Conservation (phyloP, 78 protist species). For the Isochrysis galbana region DNA sequence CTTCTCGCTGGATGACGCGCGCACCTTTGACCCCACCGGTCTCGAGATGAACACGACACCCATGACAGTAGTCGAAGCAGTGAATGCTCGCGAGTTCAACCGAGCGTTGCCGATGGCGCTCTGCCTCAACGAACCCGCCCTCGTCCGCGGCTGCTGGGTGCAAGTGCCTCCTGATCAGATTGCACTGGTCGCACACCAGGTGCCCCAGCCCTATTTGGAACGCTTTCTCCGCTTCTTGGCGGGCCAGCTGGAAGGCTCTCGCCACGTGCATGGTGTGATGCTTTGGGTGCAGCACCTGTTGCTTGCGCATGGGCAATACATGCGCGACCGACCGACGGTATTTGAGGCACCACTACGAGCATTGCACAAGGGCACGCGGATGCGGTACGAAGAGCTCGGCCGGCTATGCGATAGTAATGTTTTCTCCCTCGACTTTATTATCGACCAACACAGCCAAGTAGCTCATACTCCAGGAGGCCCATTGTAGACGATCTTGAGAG, state of each 20-base stretch:
- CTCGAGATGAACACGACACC: conserved; percentile 82
- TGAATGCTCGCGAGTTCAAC: conserved; percentile 39
- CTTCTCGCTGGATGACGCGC: conserved; percentile 79
- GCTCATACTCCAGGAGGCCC: too few species aligned
- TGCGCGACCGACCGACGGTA: not conserved
- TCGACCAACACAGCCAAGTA: not conserved
- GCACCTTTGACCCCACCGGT: conserved; percentile 83
- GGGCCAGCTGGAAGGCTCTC: not conserved
- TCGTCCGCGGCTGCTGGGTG: conserved; percentile 56
- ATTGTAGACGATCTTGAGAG: too few species aligned
- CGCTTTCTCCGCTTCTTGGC: conserved; percentile 67
- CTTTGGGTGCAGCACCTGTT: conserved; percentile 1
- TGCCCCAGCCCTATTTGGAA: conserved; percentile 41
- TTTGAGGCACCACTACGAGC: conserved; percentile 18
- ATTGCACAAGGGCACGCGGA: conserved; percentile 20
- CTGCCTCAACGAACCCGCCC: conserved; percentile 68
- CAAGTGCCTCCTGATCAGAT: conserved; percentile 56
- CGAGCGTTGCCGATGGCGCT: conserved; percentile 76
- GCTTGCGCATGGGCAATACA: conserved; percentile 56
- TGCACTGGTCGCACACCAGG: conserved; percentile 50
- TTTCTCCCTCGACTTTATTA: conserved; percentile 27
- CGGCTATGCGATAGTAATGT: conserved; percentile 23
- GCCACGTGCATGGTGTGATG: not conserved
- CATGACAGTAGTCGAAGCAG: conserved; percentile 36
- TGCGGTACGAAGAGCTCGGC: conserved; percentile 25